Evolutionary conservation across 345 rosid genomes (phyloP), one percentile per base, ranked within the genome.

Genomic region (Aquilaria sinensis): DNA sequence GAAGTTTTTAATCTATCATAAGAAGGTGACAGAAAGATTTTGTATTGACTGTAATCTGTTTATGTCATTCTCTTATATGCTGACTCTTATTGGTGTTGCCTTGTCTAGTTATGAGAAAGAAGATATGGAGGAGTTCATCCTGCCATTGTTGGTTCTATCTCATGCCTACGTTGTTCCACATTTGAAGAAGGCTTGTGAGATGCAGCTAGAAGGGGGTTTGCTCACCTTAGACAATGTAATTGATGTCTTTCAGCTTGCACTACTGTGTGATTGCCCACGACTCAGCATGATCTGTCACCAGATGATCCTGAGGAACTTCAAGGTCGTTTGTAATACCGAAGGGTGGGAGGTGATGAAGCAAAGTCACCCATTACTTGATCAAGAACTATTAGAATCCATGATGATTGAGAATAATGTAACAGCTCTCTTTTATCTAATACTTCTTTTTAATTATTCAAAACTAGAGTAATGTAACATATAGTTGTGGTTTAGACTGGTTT

Each of bases 341-440:
- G 97, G 94, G 15, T 90, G 98, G 98, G 68, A 56, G 16, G 89
- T 76, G 31, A 86, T 90, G 98, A 87, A 72, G 86, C 60, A 72
- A 74, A 88, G 97, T 66, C 94, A 88, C 49, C 96, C 98, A 0
- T 68, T 74, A 14, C 92, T 93, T 0, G 94, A 93, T 71, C 86
- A 85, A 69, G 86, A 84, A 69, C 76, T 93, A 34, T 59, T 78
- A 48, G 77, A 74, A 31, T 83, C 89, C 14, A 48, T 88, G 70
- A n/a, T 73, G 23, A 71, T 68, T 12, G 86, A 81, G 68, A 81
- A 83, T 10, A 79, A 84, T 31, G 97, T 84, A 76, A 74, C 83
- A 37, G 9, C 11, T 62, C n/a, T 23, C 8, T 30, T 47, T 12
- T 7, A 37, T 1, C 9, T 2, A 1, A 3, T 31, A 7, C 12